Base-by-base conservation (phyloP, 2,329 filamentous ascomycete species). In the Boeremia exigua region DNA sequence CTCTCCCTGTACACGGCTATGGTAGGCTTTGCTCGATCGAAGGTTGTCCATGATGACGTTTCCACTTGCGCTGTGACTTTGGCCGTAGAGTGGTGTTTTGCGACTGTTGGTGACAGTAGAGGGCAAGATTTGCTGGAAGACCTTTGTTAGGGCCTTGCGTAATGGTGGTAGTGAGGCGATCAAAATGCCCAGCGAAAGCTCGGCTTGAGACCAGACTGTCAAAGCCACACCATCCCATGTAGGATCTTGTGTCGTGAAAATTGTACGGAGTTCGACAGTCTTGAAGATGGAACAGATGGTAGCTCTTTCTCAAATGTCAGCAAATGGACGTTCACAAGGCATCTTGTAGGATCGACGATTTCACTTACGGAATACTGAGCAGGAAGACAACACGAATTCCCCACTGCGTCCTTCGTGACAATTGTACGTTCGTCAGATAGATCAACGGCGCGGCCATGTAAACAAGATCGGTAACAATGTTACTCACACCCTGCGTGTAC, bases 211-310 rank as follows among this genome's bases (percentile, higher is more conserved):
- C 67, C 68, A 72, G 25, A 71, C 65, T 14, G 56, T 59, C 5
- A 72, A 52, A 12, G 60, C 49, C 5, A 67, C 57, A 12, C 60
- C 62, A 14, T 71, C 63, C 61, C 62, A 70, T 1, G 66, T 68
- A 2, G 65, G 62, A 23, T 72, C 68, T 29, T 19, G 40, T 0
- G 63, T 66, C 6, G 61, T 63, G 10, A 39, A 53, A 8, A 72
- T 52, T 1, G 56, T 53, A 6, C 59, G 61, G 4, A 71, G 61
- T 42, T 69, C 62, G 25, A 66, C 51, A 2, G 63, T 63, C 29
- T 71, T 71, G 59, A 71, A 69, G 10, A 69, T 60, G 6, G 65
- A 67, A 34, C 66, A 69, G 17, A 70, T 54, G 2, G 62, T 70
- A 11, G 61, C 67, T 5, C 68, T 69, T 29, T 4, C 11, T 10